phyloP scores from a whole-genome alignment of 805 yeast species.

The fission yeast (Schizosaccharomyces pombe) region ASM294v3 CU329670.1:2784001-2784500 shows the following conservation, averaged over 20 bases:
- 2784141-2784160: slow-evolving; percentile 73
- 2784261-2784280: slow-evolving; percentile 73
- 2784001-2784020: slow-evolving; percentile 78
- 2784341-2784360: slow-evolving; percentile 80
- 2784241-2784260: slow-evolving; percentile 84
- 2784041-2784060: slow-evolving; percentile 77
- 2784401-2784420: slow-evolving; percentile 82
- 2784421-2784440: slow-evolving; percentile 95
- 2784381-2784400: slow-evolving; percentile 63
- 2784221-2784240: slow-evolving; percentile 89
- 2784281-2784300: slow-evolving; percentile 87
- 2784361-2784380: slow-evolving; percentile 62
- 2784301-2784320: slow-evolving; percentile 94
- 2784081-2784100: slow-evolving; percentile 91
- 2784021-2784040: slow-evolving; percentile 55
- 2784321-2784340: slow-evolving; percentile 74
- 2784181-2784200: slow-evolving; percentile 89
- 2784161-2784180: slow-evolving; percentile 93
- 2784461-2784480: slow-evolving; percentile 90
- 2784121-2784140: slow-evolving; percentile 56
- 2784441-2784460: slow-evolving; percentile 85
- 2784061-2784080: slow-evolving; percentile 96
- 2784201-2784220: slow-evolving; percentile 55
- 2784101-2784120: slow-evolving; percentile 87
- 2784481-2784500: slow-evolving; percentile 48